A percentile compares a stretch with the other conserved stretches of the same genome.
phyloP scores from a whole-genome alignment of 2,329 filamentous ascomycete genomes.

The Coniochaeta pulveracea region DNA sequence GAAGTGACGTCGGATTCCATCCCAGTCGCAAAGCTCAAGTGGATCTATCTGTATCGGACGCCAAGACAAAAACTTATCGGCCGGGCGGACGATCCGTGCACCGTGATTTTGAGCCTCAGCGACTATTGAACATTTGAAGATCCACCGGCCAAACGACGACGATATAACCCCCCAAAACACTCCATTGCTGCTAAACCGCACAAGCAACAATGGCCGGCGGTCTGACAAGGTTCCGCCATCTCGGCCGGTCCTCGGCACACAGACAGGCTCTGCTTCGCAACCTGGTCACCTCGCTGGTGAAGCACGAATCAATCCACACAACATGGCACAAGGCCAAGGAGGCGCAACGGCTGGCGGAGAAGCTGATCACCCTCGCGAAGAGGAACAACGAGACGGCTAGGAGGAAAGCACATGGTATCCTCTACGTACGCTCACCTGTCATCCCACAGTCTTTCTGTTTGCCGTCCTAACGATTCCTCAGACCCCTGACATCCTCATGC shows the following conservation, averaged over 20 bases:
- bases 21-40: not conserved
- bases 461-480: no score
- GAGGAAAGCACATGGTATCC: conserved; percentile 64
- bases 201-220: conserved; percentile 64
- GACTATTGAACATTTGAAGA: not conserved
- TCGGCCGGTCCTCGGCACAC: conserved; percentile 77
- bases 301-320: conserved; percentile 86
- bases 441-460: no score
- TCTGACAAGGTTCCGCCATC: conserved; percentile 75
- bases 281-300: conserved; percentile 87
- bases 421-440: conserved; percentile 77
- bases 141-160: conserved; percentile 3
- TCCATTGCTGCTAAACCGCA: not conserved
- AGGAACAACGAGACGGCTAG: conserved; percentile 76
- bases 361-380: conserved; percentile 89
- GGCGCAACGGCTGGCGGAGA: conserved; percentile 85
- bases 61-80: conserved; percentile 9
- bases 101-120: not conserved
- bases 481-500: conserved; percentile 59
- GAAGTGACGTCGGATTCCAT: no score
- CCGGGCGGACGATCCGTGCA: no score
- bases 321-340: conserved; percentile 97
- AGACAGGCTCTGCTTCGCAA: conserved; percentile 89
- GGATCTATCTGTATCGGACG: not conserved
- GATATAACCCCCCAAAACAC: conserved; percentile 2